phyloP scores from a whole-genome alignment of 495 filamentous ascomycete species.

The Halenospora varia region DNA sequence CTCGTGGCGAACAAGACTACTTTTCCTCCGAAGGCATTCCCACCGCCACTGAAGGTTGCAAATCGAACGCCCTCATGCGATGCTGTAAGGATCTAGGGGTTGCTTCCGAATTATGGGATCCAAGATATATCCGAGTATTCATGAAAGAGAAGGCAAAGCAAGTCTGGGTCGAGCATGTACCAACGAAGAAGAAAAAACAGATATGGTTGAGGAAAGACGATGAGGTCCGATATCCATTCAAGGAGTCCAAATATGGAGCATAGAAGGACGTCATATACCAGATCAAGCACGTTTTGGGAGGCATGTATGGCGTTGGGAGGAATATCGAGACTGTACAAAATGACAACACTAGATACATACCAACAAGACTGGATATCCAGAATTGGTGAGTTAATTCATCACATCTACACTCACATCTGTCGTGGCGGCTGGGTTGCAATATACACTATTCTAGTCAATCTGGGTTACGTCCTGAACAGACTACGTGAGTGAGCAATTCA shows the following conservation, averaged over 20 bases:
- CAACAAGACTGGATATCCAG: no score
- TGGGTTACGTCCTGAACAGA: no score
- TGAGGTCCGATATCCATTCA: constrained; percentile 72
- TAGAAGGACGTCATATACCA: constrained; percentile 7
- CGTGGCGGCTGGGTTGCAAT: no score
- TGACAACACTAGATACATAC: not conserved
- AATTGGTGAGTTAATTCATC: no score
- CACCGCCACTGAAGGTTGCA: constrained; percentile 95
- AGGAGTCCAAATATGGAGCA: constrained; percentile 49
- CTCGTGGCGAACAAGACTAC: constrained; percentile 92
- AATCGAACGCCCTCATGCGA: constrained; percentile 92
- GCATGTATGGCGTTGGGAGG: constrained; percentile 18
- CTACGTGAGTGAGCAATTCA: no score
- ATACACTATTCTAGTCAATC: no score
- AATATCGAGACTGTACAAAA: constrained; percentile 18
- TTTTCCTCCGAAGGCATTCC: constrained; percentile 89
- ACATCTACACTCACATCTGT: no score
- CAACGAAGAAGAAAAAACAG: constrained; percentile 83
- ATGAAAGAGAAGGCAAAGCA: constrained; percentile 62
- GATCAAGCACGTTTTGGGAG: not conserved
- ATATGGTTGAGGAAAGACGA: constrained; percentile 86
- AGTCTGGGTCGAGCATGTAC: constrained; percentile 75
- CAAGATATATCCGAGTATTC: constrained; percentile 76
- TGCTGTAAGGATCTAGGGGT: constrained; percentile 98
- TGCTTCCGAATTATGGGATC: constrained; percentile 95